phyloP scores from a whole-genome alignment of 768 basidiomycete genomes.

The Mrakia hoshinonis region DNA sequence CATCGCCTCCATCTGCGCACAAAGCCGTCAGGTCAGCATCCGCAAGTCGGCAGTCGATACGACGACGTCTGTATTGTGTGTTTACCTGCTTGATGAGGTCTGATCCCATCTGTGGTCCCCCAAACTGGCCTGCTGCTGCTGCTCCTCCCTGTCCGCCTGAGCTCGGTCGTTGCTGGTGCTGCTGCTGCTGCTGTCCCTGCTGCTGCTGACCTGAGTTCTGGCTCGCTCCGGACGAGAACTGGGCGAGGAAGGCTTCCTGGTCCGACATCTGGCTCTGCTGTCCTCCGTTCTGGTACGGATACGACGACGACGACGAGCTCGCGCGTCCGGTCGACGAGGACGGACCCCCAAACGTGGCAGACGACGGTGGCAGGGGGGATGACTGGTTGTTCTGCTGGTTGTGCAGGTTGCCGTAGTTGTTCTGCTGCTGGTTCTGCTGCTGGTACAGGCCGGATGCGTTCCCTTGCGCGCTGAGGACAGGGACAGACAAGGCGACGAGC shows the following conservation, averaged over 20 bases:
- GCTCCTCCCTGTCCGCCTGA: background rate
- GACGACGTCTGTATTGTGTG: background rate
- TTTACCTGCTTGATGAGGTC: slow-evolving; percentile 8
- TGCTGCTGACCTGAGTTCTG: background rate
- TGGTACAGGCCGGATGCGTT: background rate
- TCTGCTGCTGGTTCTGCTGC: background rate
- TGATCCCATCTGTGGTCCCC: background rate
- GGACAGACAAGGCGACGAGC: no score
- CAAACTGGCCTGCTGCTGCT: background rate
- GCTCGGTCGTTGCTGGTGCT: background rate
- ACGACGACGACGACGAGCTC: background rate
- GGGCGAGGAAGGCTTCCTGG: slow-evolving; percentile 11
- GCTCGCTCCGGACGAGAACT: background rate
- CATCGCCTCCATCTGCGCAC: slow-evolving; percentile 10
- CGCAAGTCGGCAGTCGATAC: background rate
- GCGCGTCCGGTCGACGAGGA: background rate
- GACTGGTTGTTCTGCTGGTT: background rate
- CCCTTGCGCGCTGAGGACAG: no score
- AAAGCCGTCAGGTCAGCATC: background rate
- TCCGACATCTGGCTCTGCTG: background rate
- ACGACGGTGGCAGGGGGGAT: background rate
- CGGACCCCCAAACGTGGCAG: background rate
- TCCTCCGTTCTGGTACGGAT: background rate
- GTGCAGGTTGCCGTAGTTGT: background rate
- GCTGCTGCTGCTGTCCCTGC: slow-evolving; percentile 1